A percentile compares a stretch with the other conserved stretches of the same genome.
Conservation (phyloP, 768 basidiomycete species). For the Neoboletus brunneissimus region DNA sequence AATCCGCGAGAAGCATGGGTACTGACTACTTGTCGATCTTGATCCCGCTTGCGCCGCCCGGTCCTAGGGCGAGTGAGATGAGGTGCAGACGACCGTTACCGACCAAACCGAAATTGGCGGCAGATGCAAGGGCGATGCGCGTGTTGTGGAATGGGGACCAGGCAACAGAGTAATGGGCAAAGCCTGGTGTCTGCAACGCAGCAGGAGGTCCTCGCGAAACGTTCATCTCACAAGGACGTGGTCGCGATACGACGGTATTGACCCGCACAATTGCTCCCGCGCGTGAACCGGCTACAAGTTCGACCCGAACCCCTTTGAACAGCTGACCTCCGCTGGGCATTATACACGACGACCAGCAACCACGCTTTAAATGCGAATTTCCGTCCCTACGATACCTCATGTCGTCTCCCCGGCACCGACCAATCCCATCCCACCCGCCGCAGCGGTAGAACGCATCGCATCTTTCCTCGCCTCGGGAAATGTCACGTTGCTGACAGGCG, state of each 20-base stretch:
- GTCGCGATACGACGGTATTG: background rate
- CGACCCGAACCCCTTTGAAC: background rate
- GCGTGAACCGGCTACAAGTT: background rate
- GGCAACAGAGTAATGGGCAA: conserved; percentile 76
- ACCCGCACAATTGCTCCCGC: background rate
- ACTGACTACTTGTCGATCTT: conserved; percentile 70
- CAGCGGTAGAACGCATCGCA: conserved; percentile 59
- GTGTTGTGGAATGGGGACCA: conserved; percentile 86
- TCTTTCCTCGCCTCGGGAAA: conserved; percentile 70
- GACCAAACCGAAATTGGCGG: conserved; percentile 92
- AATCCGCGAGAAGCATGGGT: background rate
- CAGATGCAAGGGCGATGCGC: conserved; percentile 74
- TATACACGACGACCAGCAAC: no score
- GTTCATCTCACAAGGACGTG: conserved; percentile 30
- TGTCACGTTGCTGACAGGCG: conserved; percentile 77
- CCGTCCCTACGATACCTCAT: conserved; percentile 72
- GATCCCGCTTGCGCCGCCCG: conserved; percentile 42
- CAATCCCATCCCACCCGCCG: conserved; percentile 41
- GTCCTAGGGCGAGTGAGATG: conserved; percentile 50
- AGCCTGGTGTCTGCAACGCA: conserved; percentile 70
- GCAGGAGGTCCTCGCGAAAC: conserved; percentile 41
- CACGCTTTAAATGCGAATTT: conserved; percentile 59
- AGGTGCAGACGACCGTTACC: conserved; percentile 90
- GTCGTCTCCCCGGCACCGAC: conserved; percentile 40
- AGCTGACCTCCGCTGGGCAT: background rate